Evolutionary conservation across 139 green algal genomes (phyloP), one percentile per base, ranked within the genome.

Genomic region (Picochlorum sp.): DNA sequence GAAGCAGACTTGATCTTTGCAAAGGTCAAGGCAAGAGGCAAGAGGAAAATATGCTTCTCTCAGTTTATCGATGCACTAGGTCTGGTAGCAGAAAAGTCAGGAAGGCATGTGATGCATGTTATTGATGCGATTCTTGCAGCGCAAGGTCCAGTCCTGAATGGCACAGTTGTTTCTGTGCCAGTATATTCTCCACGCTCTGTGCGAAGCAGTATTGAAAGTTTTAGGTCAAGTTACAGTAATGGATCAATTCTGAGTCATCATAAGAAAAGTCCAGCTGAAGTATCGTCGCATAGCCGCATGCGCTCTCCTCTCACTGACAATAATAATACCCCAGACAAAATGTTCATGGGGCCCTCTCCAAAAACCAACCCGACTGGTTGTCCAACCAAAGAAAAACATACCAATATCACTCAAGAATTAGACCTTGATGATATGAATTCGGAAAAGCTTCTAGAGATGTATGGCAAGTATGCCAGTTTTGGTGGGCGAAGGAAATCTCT

Each of bases 1-100:
- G 61, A 66, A 20, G 61, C 37, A 44, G 61, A 66, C 37, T 32
- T 66, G 14, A 41, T 66, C 16, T 66, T 66, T 44, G 61, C 37
- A 38, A 66, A 56, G 23, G 34, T 56, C 24, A 56, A 58, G 23
- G 14, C 37, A 2, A 20, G 24, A 44, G 61, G 61, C 15, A 44
- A 16, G 3, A 44, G 58, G n/a, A 38, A 44, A 18, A 56, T 66
- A 8, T 20, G 11, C 4, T 66, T 66, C 23, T n/a, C 14, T 16
- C 61, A 66, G 16, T 66, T 66, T 57, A 10, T 56, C 13, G 37
- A 56, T 66, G 61, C 61, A 20, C 0, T 66, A 16, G 14, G 11
- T 7, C 18, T 54, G 14, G 37, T 66, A 11, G 61, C 61, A 13
- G 32, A 44, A 23, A 44, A 46, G 23, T 30, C 20, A 3, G 7